A percentile compares a stretch with the other conserved stretches of the same genome.
phyloP scores from a whole-genome alignment of 106 monocot species.

The Dendrobium catenatum region DNA sequence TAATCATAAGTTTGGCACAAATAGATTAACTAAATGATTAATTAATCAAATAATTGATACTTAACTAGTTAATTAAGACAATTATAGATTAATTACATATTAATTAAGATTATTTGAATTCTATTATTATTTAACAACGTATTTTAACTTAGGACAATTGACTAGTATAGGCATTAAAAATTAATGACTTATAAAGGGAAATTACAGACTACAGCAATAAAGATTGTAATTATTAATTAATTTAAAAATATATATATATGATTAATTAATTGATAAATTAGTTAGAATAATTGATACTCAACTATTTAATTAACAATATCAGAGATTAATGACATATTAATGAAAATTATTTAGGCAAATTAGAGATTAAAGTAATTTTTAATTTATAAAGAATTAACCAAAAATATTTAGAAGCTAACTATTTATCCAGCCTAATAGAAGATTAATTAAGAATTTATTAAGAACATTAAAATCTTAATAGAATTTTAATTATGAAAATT shows the following conservation, averaged over 20 bases:
- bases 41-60: neutral
- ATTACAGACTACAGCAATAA: too few species aligned
- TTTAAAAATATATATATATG: neutral
- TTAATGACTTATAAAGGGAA: too few species aligned
- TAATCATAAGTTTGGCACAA: too few species aligned
- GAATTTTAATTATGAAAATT: too few species aligned
- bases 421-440: too few species aligned
- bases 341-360: neutral
- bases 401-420: too few species aligned
- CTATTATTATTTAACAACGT: too few species aligned
- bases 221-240: too few species aligned
- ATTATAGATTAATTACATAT: neutral
- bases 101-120: neutral
- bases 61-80: neutral
- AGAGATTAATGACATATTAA: neutral
- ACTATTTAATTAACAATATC: neutral
- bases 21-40: neutral
- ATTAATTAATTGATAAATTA: neutral
- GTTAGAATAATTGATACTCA: neutral
- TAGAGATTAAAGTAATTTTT: neutral
- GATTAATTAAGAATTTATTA: too few species aligned
- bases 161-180: neutral
- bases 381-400: too few species aligned
- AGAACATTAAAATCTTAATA: too few species aligned
- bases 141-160: neutral